Evolutionary conservation across 2,329 filamentous ascomycete species (phyloP).

Genomic region (Diaporthe citri): DNA sequence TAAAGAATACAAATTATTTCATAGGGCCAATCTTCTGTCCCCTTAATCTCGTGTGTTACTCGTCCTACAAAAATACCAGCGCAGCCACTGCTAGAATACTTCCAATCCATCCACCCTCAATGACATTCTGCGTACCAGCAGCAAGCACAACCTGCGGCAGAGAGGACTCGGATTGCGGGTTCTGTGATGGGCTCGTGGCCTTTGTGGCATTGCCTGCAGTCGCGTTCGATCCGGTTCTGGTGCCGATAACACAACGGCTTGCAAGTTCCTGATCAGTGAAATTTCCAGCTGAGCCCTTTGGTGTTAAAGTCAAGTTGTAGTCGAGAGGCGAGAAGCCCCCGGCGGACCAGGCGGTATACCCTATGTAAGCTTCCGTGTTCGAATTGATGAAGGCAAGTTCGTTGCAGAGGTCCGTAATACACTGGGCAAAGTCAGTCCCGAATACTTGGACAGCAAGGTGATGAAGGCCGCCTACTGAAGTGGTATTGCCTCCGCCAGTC

Average conservation of each 20-base stretch:
- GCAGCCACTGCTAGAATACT: not conserved
- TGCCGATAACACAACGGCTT: constrained; percentile 31
- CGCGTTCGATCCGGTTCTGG: constrained; percentile 7
- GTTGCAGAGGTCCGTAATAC: constrained; percentile 58
- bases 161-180: not conserved
- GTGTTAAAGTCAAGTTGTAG: constrained; percentile 59
- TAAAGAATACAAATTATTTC: not conserved
- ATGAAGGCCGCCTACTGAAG: constrained; percentile 47
- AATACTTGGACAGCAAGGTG: not conserved
- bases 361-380: constrained; percentile 61
- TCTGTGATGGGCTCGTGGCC: not conserved
- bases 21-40: not conserved
- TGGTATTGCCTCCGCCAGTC: constrained; percentile 61
- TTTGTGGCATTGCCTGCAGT: not conserved
- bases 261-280: constrained; percentile 40
- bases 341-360: constrained; percentile 61
- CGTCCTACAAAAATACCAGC: not conserved
- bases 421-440: constrained; percentile 45
- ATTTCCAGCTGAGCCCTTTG: constrained; percentile 44
- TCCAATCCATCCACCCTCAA: not conserved
- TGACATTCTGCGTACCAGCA: not conserved
- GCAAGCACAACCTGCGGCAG: constrained; percentile 8
- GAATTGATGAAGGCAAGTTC: constrained; percentile 60
- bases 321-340: constrained; percentile 55
- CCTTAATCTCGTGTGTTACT: not conserved